Evolutionary conservation across 148 eudicot genomes (phyloP), one percentile per base, ranked within the genome.

Genomic region (Linanthus parryae): DNA sequence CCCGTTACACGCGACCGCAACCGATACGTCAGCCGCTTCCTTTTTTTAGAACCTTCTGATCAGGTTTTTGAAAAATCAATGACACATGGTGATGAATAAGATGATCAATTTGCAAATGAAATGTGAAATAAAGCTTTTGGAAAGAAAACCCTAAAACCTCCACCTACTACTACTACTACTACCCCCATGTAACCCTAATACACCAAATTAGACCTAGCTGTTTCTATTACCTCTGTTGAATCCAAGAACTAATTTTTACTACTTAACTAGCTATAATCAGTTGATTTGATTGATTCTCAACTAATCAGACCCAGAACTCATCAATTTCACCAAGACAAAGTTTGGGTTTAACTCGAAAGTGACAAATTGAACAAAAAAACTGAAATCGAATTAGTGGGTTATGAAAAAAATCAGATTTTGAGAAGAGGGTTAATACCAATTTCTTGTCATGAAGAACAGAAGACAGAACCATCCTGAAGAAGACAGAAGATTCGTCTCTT

Each of bases 401-500:
- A 27, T 15, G 15, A 15, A 27, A 6, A 48, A 14, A 48, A 25
- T 25, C 15, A 26, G 10, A 29, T 4, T n/a, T 2, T 27, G 36
- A 48, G 36, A 48, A 4, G 31, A n/a, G 27, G 13, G 27, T 14
- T 8, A 5, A 5, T 29, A 49, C 54, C 21, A 49, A 38, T 8
- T 29, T 29, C 4, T 49, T 49, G 9, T 49, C 15, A 2, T 49
- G 54, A 29, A 49, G 54, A 49, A 29, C 31, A 4, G 54, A 49
- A 7, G 54, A 38, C 13, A 49, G 18, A 17, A 49, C 31, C 14
- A 49, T 5, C 29, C 37, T 22, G 18, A 28, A 30, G 38, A 49
- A 49, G 31, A 49, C 16, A 2, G 54, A 49, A 30, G 54, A 30
- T 24, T 49, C 54, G 38, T 49, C 31, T n/a, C 37, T 23, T 5